phyloP scores from a whole-genome alignment of 352 stramenopile species.

The Thalassiosira oceanica region DNA sequence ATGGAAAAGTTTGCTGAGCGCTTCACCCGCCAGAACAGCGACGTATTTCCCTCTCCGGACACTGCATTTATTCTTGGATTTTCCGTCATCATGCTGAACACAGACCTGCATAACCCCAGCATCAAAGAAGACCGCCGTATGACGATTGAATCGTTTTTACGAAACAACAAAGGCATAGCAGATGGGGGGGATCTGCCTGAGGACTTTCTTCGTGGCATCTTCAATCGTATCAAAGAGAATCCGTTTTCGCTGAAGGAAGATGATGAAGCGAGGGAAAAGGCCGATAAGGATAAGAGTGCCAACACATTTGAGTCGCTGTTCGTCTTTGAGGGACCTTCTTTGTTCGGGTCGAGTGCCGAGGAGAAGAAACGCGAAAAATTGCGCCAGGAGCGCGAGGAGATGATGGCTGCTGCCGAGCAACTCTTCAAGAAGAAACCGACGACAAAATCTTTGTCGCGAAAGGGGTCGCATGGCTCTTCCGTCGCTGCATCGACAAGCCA shows the following conservation, averaged over 20 bases:
- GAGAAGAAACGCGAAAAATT: conserved; percentile 83
- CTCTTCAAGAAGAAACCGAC: conserved; percentile 69
- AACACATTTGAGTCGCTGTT: conserved; percentile 63
- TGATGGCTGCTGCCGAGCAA: conserved; percentile 78
- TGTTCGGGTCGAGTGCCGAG: conserved; percentile 57
- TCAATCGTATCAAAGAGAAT: conserved; percentile 92
- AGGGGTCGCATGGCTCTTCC: too few species aligned
- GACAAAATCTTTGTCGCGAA: conserved; percentile 24
- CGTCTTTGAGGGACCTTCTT: conserved; percentile 62
- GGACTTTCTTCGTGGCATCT: conserved; percentile 92
- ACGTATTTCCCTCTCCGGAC: conserved; percentile 93
- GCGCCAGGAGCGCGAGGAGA: conserved; percentile 84
- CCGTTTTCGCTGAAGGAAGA: conserved; percentile 97
- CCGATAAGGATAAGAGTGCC: conserved; percentile 40
- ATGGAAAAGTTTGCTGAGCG: conserved; percentile 99
- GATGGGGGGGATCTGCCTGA: conserved; percentile 92
- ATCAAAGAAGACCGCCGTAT: conserved; percentile 96
- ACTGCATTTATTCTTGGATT: conserved; percentile 98
- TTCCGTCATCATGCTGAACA: conserved; percentile 94
- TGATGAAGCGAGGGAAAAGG: conserved; percentile 83
- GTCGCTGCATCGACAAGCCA: conserved; percentile 14
- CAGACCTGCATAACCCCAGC: conserved; percentile 98
- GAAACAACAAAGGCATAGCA: conserved; percentile 96
- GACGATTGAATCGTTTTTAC: conserved; percentile 94
- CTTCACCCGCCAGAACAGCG: conserved; percentile 85